Conservation (phyloP, 2,329 filamentous ascomycete genomes). For the Nigrospora sphaerica region DNA sequence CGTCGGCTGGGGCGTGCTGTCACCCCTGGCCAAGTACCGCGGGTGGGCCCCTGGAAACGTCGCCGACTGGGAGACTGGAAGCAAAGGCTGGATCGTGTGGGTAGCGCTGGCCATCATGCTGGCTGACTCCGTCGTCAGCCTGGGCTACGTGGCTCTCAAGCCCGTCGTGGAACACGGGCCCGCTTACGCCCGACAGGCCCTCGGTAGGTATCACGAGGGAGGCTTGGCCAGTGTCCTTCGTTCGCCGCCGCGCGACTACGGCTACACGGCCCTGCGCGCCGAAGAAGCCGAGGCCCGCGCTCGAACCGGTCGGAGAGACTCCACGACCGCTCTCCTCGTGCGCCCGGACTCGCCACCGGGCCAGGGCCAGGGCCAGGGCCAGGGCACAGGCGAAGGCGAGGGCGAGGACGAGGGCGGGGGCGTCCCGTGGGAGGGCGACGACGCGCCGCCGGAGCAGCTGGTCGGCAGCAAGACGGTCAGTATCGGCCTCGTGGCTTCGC, state of each 20-base stretch:
- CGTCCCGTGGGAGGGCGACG: slow-evolving; percentile 41
- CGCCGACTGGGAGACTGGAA: slow-evolving; percentile 82
- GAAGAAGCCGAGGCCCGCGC: slow-evolving; percentile 15
- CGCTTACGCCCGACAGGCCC: slow-evolving; percentile 10
- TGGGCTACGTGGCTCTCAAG: slow-evolving; percentile 68
- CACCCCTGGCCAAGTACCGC: slow-evolving; percentile 74
- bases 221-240: slow-evolving; percentile 14
- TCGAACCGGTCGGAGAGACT: slow-evolving; percentile 8
- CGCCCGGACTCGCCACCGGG: background rate
- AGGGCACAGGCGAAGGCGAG: slow-evolving; percentile 23
- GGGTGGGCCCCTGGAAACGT: slow-evolving; percentile 89
- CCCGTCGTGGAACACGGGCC: slow-evolving; percentile 46
- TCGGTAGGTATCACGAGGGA: slow-evolving; percentile 11
- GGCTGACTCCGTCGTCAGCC: slow-evolving; percentile 81
- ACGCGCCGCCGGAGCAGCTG: slow-evolving; percentile 78
- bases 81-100: slow-evolving; percentile 99
- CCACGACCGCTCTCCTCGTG: slow-evolving; percentile 8
- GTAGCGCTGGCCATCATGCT: slow-evolving; percentile 94
- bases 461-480: slow-evolving; percentile 65
- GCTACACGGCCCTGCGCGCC: slow-evolving; percentile 13
- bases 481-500: slow-evolving; percentile 68
- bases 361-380: too few relatives aligned
- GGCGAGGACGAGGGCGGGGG: too few relatives aligned
- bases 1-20: slow-evolving; percentile 84
- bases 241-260: slow-evolving; percentile 13